phyloP scores from a whole-genome alignment of 2,329 filamentous ascomycete species.

The Monosporascus sp. region DNA sequence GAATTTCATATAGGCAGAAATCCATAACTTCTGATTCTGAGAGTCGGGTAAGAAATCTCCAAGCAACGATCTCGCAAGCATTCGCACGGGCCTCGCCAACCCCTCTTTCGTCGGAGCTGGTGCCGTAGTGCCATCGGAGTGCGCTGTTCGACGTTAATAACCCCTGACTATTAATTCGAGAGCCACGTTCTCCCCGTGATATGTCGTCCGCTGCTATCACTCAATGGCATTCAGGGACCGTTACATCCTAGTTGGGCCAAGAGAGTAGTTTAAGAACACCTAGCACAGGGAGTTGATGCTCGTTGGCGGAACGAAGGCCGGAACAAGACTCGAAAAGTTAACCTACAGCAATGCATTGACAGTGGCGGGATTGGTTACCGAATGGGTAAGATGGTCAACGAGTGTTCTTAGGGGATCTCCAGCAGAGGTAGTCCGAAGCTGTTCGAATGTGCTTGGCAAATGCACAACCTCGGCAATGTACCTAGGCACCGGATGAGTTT shows the following conservation, averaged over 20 bases:
- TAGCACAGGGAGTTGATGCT: neutral
- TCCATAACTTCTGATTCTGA: conserved; percentile 70
- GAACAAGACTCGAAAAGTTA: conserved; percentile 1
- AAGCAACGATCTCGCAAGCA: conserved; percentile 76
- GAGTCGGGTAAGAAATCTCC: conserved; percentile 67
- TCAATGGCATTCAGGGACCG: no score
- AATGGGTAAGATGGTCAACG: conserved; percentile 57
- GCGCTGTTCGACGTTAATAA: conserved; percentile 42
- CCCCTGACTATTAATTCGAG: neutral
- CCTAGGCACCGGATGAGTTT: conserved; percentile 32
- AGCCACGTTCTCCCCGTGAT: neutral
- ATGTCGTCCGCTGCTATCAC: no score
- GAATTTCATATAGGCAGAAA: conserved; percentile 68
- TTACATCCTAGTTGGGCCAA: no score
- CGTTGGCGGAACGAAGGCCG: no score
- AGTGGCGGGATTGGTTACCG: conserved; percentile 62
- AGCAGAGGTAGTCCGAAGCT: conserved; percentile 61
- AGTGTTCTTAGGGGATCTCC: conserved; percentile 53
- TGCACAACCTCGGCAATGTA: conserved; percentile 59
- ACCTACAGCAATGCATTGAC: conserved; percentile 70
- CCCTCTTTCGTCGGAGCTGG: conserved; percentile 56
- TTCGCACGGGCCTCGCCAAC: conserved; percentile 64
- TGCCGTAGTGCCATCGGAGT: conserved; percentile 68
- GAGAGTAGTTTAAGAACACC: no score
- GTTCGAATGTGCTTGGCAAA: conserved; percentile 66